Base-by-base conservation (phyloP, 495 filamentous ascomycete genomes). In the Penicillium odoratum region DNA sequence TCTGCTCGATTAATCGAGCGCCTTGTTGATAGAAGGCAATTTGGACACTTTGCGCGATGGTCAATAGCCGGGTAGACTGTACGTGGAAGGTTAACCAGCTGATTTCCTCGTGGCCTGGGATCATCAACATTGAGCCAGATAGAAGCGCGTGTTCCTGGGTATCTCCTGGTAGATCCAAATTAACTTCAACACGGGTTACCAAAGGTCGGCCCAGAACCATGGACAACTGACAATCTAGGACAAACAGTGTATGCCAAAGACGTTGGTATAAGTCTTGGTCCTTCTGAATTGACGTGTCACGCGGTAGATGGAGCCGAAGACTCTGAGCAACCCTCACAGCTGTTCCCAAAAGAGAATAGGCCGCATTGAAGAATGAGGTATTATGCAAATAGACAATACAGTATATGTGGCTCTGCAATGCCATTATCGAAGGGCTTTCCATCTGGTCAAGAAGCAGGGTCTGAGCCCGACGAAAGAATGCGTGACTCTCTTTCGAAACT, bases 381-480 rank as follows among this genome's bases (percentile, higher is more conserved):
- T 63, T 68, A 31, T 26, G 57, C 0, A 63, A 48, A 36, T 68
- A 68, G 13, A 68, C 57, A n/a, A 63, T 53, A 16, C 57, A 65
- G 33, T 63, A 68, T 16, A 65, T 58, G 18, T 61, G 51, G 40
- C 57, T 54, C 30, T 68, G 62, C 34, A 68, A 10, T 5, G 63
- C 59, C 49, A 48, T 56, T 10, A 65, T 51, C 3, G 56, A 57
- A 7, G 59, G 63, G 2, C 31, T 45, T 28, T 65, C 63, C 0
- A 65, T 49, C 30, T 59, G 53, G 7, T 60, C 48, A 3, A 53
- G 49, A n/a, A 65, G 36, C 8, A 59, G 18, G 16, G n/a, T 28
- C 30, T 65, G 63, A 30, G 55, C 46, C 3, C 63, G 51, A 15
- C 48, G 47, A 38, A 52, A 65, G 28, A 47, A 42, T 9, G 31